Conservation (phyloP, 1,284 basidiomycete genomes). For the Ceratobasidium sp. region DNA sequence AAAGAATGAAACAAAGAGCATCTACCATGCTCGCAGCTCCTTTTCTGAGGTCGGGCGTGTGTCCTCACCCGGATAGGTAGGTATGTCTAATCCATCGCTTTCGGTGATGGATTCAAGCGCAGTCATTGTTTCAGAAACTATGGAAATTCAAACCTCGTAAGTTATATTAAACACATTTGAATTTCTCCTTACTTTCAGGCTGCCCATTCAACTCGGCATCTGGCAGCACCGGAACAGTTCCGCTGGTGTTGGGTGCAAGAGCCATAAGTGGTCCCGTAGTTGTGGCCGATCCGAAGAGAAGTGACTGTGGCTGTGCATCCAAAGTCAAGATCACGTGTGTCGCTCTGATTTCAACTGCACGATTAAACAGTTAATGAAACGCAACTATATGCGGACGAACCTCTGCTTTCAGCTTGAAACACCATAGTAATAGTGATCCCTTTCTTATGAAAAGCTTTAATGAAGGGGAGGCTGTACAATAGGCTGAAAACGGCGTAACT, state of each 20-base stretch:
- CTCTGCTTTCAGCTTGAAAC: no score
- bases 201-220: background rate
- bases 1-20: background rate
- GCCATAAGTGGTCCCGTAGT: constrained; percentile 21
- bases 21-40: constrained; percentile 25
- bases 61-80: constrained; percentile 27
- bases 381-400: no score
- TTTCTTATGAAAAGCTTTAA: no score
- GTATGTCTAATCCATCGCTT: background rate
- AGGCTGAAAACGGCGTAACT: no score
- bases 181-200: background rate
- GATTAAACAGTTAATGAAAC: no score
- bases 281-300: background rate
- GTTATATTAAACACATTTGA: background rate
- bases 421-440: no score
- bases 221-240: constrained; percentile 4
- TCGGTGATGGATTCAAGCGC: background rate
- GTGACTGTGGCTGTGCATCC: background rate
- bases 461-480: no score
- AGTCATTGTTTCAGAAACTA: background rate
- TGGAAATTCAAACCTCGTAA: background rate
- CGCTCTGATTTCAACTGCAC: no score
- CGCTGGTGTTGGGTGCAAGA: constrained; percentile 1
- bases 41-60: constrained; percentile 26
- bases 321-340: no score